Evolutionary conservation across 2,329 filamentous ascomycete species (phyloP).

Genomic region (Drechslerella stenobrocha): DNA sequence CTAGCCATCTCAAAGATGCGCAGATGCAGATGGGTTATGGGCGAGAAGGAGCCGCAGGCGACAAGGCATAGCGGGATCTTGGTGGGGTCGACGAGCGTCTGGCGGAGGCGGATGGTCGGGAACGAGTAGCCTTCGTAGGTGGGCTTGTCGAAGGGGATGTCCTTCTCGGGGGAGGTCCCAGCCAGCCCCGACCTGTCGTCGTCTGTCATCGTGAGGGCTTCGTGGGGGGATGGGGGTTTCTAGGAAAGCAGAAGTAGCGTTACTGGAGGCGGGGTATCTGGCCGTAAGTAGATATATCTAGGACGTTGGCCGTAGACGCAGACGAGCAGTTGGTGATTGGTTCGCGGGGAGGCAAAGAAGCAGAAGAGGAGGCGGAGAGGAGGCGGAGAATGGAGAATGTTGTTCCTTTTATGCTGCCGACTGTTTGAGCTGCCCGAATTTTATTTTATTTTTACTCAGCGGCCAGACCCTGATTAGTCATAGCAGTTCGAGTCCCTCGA

Average conservation of each 20-base stretch:
- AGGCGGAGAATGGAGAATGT: background rate
- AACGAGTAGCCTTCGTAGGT: constrained; percentile 61
- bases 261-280: constrained; percentile 10
- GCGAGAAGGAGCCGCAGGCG: constrained; percentile 73
- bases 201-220: constrained; percentile 23
- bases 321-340: constrained; percentile 1
- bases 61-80: constrained; percentile 69
- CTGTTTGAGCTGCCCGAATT: constrained; percentile 2
- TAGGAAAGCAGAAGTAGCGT: constrained; percentile 3
- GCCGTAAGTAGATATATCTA: background rate
- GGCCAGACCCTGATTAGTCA: constrained; percentile 2
- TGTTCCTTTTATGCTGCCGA: constrained; percentile 7
- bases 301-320: background rate
- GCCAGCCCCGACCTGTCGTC: constrained; percentile 16
- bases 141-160: constrained; percentile 29
- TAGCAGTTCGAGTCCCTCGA: too few relatives aligned
- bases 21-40: constrained; percentile 74
- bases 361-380: background rate
- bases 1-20: constrained; percentile 87
- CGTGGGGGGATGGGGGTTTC: background rate
- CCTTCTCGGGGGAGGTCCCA: constrained; percentile 11
- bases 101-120: constrained; percentile 64
- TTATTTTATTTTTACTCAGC: too few relatives aligned
- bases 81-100: constrained; percentile 61
- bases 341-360: background rate